A percentile compares a stretch with the other conserved stretches of the same genome.
Conservation (phyloP, 257 asterid genomes). For the Eucommia ulmoides region DNA sequence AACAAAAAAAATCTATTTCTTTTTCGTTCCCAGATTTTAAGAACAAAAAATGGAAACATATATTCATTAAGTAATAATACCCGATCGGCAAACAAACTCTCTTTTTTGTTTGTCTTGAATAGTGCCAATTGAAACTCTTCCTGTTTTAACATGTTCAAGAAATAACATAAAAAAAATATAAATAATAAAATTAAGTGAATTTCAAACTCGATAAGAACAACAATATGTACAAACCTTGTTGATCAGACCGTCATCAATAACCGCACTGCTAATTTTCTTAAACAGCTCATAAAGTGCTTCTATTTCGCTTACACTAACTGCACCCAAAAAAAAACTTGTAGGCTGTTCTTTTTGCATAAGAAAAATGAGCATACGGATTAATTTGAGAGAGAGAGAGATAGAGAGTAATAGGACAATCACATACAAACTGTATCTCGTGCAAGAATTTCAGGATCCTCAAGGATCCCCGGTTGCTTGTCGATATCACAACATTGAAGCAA, state of each 20-base stretch:
- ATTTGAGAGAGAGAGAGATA: too few relatives aligned
- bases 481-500: conserved; percentile 83
- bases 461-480: conserved; percentile 70
- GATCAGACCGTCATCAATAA: conserved; percentile 93
- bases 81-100: conserved; percentile 96
- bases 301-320: conserved; percentile 98
- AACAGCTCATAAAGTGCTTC: conserved; percentile 96
- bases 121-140: conserved; percentile 96
- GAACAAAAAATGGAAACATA: background rate
- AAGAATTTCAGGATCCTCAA: conserved; percentile 93
- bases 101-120: conserved; percentile 94
- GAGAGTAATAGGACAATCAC: conserved; percentile 22
- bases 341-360: conserved; percentile 93
- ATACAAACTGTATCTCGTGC: conserved; percentile 98
- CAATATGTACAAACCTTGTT: conserved; percentile 50
- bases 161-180: background rate
- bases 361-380: too few relatives aligned
- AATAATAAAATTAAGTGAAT: background rate
- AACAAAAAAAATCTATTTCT: too few relatives aligned
- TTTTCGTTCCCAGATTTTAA: too few relatives aligned
- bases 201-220: too few relatives aligned
- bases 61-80: conserved; percentile 23
- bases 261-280: conserved; percentile 98
- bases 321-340: conserved; percentile 47
- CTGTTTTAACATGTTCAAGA: too few relatives aligned